These are phyloP conservation scores for Senecio squalidus DNA, from an alignment of 140 eudicot genomes.

Conservation along the genomic window DNA sequence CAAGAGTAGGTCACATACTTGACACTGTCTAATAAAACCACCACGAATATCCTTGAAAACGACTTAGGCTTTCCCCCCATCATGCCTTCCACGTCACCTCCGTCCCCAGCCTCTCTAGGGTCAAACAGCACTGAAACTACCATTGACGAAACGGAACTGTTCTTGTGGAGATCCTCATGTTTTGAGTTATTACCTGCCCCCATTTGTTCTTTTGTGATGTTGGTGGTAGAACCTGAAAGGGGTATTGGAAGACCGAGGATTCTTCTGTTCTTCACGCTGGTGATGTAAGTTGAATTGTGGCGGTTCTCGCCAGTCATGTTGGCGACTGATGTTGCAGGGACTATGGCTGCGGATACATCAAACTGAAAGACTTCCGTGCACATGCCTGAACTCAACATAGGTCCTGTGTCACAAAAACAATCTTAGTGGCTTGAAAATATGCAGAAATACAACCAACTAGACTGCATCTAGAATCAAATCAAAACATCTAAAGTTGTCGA, in stretches of 20 bases:
- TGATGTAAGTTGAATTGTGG: constrained; percentile 50
- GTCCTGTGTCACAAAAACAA: constrained; percentile 52
- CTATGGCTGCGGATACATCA: constrained; percentile 67
- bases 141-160: constrained; percentile 54
- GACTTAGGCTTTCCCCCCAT: constrained; percentile 64
- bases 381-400: constrained; percentile 93
- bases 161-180: constrained; percentile 41
- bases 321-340: constrained; percentile 46
- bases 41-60: constrained; percentile 81
- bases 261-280: constrained; percentile 64
- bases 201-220: constrained; percentile 43
- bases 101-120: constrained; percentile 83
- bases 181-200: constrained; percentile 32
- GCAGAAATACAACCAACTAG: too few relatives aligned
- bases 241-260: constrained; percentile 76
- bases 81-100: constrained; percentile 47
- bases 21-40: constrained; percentile 84
- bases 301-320: constrained; percentile 40
- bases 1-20: constrained; percentile 98
- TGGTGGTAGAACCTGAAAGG: constrained; percentile 40
- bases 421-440: too few relatives aligned
- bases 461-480: too few relatives aligned
- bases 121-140: constrained; percentile 92
- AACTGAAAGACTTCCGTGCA: constrained; percentile 97
- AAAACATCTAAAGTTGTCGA: too few relatives aligned